Evolutionary conservation across 2,329 filamentous ascomycete species (phyloP).

Genomic region (Davidsoniella australis): DNA sequence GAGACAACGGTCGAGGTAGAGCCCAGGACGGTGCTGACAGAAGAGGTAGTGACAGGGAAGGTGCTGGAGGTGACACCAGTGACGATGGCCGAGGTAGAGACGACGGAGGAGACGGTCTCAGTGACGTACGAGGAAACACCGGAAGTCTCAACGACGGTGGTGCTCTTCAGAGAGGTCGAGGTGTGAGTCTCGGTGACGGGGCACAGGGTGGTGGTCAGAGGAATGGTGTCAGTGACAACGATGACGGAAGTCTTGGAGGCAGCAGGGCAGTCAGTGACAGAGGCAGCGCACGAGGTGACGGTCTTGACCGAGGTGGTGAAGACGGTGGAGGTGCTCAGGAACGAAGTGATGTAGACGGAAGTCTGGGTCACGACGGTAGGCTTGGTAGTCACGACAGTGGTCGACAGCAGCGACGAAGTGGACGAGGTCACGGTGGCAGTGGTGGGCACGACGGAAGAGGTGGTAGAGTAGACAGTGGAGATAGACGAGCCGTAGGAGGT

Average conservation of each 20-base stretch:
- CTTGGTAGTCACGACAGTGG: conserved; percentile 9
- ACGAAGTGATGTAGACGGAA: conserved; percentile 20
- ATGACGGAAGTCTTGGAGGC: conserved; percentile 26
- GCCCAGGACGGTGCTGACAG: conserved; percentile 33
- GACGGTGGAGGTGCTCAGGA: conserved; percentile 31
- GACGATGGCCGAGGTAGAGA: conserved; percentile 13
- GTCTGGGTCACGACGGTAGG: conserved; percentile 11
- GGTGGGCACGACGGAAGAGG: conserved; percentile 10
- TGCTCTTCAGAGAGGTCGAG: conserved; percentile 20
- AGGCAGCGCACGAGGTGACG: conserved; percentile 31
- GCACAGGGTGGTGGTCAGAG: conserved; percentile 43
- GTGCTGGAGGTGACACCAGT: conserved; percentile 28
- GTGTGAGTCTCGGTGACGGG: conserved; percentile 38
- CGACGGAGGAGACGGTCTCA: conserved; percentile 11
- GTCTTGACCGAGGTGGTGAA: conserved; percentile 33
- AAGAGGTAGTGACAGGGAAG: conserved; percentile 31
- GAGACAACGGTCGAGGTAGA: conserved; percentile 30
- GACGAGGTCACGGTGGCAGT: conserved; percentile 10
- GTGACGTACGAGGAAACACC: conserved; percentile 13
- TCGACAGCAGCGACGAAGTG: conserved; percentile 9
- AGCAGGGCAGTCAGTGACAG: conserved; percentile 32
- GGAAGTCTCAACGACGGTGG: conserved; percentile 13
- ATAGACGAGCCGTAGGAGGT: conserved; percentile 8
- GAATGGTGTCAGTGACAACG: conserved; percentile 35
- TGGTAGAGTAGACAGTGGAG: conserved; percentile 9